These are phyloP conservation scores for Alternaria panax DNA, from an alignment of 2,329 filamentous ascomycete species.

Conservation along the genomic window DNA sequence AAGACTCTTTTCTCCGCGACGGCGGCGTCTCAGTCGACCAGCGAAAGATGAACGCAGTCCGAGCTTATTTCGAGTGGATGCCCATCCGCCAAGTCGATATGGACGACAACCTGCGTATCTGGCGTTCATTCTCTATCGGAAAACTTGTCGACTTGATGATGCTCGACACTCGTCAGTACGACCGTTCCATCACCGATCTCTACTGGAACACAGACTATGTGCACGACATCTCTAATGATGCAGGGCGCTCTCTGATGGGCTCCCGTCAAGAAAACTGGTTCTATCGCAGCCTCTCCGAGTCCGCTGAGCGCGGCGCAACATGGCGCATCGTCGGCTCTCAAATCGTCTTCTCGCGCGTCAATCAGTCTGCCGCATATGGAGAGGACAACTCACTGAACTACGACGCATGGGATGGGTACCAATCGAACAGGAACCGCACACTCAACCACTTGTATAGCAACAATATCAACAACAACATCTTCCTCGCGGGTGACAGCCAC, in stretches of 20 bases:
- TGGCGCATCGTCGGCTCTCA: conserved; percentile 78
- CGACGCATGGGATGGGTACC: conserved; percentile 72
- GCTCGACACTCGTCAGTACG: conserved; percentile 55
- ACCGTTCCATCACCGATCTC: conserved; percentile 54
- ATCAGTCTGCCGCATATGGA: conserved; percentile 56
- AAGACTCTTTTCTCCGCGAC: conserved; percentile 50
- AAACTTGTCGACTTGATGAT: conserved; percentile 54
- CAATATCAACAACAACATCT: conserved; percentile 74
- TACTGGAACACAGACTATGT: conserved; percentile 69
- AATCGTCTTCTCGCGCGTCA: conserved; percentile 69
- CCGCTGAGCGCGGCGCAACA: conserved; percentile 68
- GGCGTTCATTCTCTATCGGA: conserved; percentile 53
- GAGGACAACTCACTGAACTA: conserved; percentile 59
- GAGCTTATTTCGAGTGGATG: conserved; percentile 57
- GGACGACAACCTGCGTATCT: conserved; percentile 54
- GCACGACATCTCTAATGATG: conserved; percentile 69
- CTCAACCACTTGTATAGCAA: conserved; percentile 71
- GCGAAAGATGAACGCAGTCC: conserved; percentile 57
- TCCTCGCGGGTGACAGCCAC: conserved; percentile 75
- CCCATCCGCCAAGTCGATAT: conserved; percentile 54
- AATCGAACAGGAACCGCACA: conserved; percentile 74
- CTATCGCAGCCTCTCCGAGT: conserved; percentile 60
- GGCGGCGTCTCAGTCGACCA: conserved; percentile 54
- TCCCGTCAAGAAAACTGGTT: conserved; percentile 74
- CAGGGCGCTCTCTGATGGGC: conserved; percentile 74